Base-by-base conservation (phyloP, 2,329 filamentous ascomycete species). In the Aspergillus tubingensis region DNA sequence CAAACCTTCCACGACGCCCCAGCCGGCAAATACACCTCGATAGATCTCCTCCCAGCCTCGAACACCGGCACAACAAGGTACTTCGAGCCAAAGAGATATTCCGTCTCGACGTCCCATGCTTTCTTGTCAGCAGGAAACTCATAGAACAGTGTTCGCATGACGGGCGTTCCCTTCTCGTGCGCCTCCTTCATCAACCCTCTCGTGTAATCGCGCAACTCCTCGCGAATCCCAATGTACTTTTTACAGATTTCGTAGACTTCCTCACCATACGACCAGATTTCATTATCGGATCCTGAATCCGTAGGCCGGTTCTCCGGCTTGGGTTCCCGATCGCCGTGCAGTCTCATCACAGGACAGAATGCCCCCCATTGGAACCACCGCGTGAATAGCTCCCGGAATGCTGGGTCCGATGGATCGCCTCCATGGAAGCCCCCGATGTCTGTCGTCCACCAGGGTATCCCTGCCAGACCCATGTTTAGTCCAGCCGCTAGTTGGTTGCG, bases 371-470 rank as follows among this genome's bases (percentile, higher is more conserved):
- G 87, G 71, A 90, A 90, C 88, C 87, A 90, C 2, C 88, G 77
- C 1, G 86, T 82, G 60, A 89, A 85, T 0, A 90, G 74, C 68
- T 90, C 87, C 7, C 85, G 79, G 72, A 89, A 90, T 0, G 67
- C 76, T 1, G 77, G 73, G 50, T 87, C 81, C 1, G 77, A 71
- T 0, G 86, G 85, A 61, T 87, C 80, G 0, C 87, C 87, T 5
- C 87, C 87, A 67, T 89, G 87, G 68, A 90, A 90, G 0, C 88
- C 88, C 1, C 88, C 87, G 55, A 90, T 89, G 65, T 90, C 87
- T 0, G 87, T 90, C 0, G 87, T 90, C 85, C 86, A 90, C 86
- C 86, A 89, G 0, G 86, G 82, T 8, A 89, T 80, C 0, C 87
- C 87, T 0, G 85, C 79, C 4, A 89, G 74, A 0, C 86, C 87